These are phyloP conservation scores for Rubia occidens DNA, from an alignment of 305 asterid species.

Conservation along the genomic window DNA sequence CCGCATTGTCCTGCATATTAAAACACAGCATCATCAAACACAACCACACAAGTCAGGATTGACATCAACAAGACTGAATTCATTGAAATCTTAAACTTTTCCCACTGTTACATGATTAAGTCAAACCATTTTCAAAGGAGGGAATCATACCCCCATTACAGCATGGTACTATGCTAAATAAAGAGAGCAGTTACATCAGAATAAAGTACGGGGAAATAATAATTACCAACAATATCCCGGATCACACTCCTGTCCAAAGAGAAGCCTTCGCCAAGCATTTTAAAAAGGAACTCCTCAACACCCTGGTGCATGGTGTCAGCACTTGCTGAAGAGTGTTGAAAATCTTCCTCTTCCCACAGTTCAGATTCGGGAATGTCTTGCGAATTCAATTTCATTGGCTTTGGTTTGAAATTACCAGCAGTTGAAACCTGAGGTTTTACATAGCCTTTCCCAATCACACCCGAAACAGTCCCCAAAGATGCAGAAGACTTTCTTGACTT, in stretches of 20 bases:
- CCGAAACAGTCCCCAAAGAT: slow-evolving; percentile 56
- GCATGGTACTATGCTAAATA: not conserved
- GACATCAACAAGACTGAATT: slow-evolving; percentile 6
- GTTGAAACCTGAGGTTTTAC: slow-evolving; percentile 27
- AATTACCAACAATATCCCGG: slow-evolving; percentile 61
- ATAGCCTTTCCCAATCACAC: slow-evolving; percentile 55
- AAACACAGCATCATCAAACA: slow-evolving; percentile 28
- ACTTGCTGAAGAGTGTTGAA: slow-evolving; percentile 17
- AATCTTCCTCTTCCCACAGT: slow-evolving; percentile 49
- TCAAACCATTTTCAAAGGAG: not conserved
- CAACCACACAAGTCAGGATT: slow-evolving; percentile 10
- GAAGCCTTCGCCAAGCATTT: slow-evolving; percentile 78
- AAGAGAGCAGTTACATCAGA: not conserved
- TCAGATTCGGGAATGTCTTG: slow-evolving; percentile 41
- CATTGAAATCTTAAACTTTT: not conserved
- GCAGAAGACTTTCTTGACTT: slow-evolving; percentile 48
- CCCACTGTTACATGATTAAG: not conserved
- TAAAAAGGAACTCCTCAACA: slow-evolving; percentile 46
- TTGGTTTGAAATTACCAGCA: slow-evolving; percentile 27
- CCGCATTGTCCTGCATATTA: slow-evolving; percentile 77
- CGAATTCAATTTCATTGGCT: slow-evolving; percentile 47
- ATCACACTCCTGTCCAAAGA: slow-evolving; percentile 50
- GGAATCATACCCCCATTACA: not conserved
- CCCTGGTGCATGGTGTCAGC: slow-evolving; percentile 38
- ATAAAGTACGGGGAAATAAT: slow-evolving; percentile 14